Conservation (phyloP, 2,329 filamentous ascomycete species). For the Amauroascus verrucosus region DNA sequence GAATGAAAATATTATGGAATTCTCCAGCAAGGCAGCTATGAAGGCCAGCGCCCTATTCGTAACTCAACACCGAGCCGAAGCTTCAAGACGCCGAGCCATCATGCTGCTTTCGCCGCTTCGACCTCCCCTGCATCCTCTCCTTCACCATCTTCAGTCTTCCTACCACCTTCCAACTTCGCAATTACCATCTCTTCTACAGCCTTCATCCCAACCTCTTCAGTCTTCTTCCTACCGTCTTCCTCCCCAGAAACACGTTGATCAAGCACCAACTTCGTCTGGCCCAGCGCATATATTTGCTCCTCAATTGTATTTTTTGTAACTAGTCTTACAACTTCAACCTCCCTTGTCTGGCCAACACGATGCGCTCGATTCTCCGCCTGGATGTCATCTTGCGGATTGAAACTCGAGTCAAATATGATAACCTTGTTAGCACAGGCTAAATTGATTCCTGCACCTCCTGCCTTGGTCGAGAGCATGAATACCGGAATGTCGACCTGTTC, state of each 20-base stretch:
- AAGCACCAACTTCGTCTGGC: constrained; percentile 83
- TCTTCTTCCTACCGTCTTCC: constrained; percentile 41
- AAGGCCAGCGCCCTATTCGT: neutral
- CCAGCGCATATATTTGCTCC: constrained; percentile 83
- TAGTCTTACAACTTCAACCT: constrained; percentile 81
- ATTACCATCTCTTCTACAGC: constrained; percentile 42
- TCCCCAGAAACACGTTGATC: constrained; percentile 63
- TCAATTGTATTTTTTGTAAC: constrained; percentile 77
- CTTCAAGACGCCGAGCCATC: neutral
- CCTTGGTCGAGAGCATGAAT: constrained; percentile 86
- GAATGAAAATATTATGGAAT: no score
- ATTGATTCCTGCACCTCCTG: constrained; percentile 95
- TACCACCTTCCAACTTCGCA: constrained; percentile 29
- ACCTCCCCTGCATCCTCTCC: neutral
- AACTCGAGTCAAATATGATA: constrained; percentile 92
- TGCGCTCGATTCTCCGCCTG: constrained; percentile 96
- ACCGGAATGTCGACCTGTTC: constrained; percentile 66
- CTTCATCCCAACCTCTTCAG: constrained; percentile 42
- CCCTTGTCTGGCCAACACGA: constrained; percentile 78
- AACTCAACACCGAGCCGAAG: neutral
- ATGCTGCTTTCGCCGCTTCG: neutral
- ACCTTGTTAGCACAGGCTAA: constrained; percentile 93
- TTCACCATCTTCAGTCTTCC: neutral
- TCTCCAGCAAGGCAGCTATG: neutral
- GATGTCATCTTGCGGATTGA: constrained; percentile 97